Base-by-base conservation (phyloP, 495 filamentous ascomycete genomes). In the Cercophora scortea region DNA sequence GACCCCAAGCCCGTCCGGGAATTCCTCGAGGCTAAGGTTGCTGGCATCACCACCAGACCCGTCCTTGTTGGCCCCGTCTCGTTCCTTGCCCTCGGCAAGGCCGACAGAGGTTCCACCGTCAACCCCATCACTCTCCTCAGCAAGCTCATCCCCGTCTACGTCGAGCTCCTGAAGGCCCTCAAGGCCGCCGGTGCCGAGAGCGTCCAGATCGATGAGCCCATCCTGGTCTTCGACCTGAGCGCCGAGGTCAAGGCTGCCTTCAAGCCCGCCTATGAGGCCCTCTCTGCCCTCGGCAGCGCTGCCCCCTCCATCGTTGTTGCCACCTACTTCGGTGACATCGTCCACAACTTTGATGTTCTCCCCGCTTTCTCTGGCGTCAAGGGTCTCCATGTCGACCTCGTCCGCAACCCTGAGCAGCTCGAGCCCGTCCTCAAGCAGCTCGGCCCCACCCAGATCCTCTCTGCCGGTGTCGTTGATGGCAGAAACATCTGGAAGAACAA, bases 401-500 rank as follows among this genome's bases (percentile, higher is more conserved):
- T 96, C 75, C 89, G 93, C 65, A 87, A 95, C 78, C 93, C 93
- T 43, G 90, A 96, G 77, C 93, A 98, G 78, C 87, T 98, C 42
- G 89, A 98, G 78, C 86, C 97, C 40, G 89, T 90, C 59, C 74
- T 88, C 58, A 86, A 90, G 57, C 64, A 98, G 78, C 87, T 98
- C 45, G 89, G 90, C 61, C 77, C 88, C 56, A 86, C 88, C 63
- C 93, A 96, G 74, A 72, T 83, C 52, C 86, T 98, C 53, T 97
- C 94, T 50, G 82, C 81, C 61, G 93, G 93, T 85, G 85, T 98
- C 59, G 93, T 98, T 57, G 90, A 97, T 64, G 94, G 93, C 61
- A 88, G 93, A 66, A 98, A 98, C 81, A 98, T 98, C 82, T 98
- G 93, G 93, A 97, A 98, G 89, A 95, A 89, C 74, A 89, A 96